Base-by-base conservation (phyloP, 345 rosid genomes). In the Garcia nutans region DNA sequence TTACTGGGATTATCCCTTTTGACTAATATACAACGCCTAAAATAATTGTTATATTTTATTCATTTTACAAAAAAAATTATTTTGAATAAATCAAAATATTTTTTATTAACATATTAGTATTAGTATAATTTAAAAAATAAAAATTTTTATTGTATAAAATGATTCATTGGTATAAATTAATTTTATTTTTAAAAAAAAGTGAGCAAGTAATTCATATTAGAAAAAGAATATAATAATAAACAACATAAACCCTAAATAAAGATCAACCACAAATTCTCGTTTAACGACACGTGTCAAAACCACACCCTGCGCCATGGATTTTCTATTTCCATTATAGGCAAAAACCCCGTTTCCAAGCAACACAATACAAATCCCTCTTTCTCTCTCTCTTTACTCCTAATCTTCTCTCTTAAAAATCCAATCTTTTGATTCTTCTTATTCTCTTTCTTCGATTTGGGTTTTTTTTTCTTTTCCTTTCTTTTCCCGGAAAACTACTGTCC, bases 161-260 rank as follows among this genome's bases (percentile, higher is more conserved):
- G 31, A 28, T 28, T 28, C 2, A 28, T 28, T 28, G 31, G 31
- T 28, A 28, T 28, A 28, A 28, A 28, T 28, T 28, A 28, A 28
- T 28, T 28, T 28, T 28, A 1, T 28, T 28, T n/a, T n/a, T n/a
- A n/a, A n/a, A n/a, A n/a, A n/a, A 28, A 28, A 28, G 31, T 28
- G 31, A 28, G 2, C 31, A 28, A 28, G 31, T 28, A 28, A 28
- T 37, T 37, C 41, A 5, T 37, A 37, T 37, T 6, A 37, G 5
- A 4, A 41, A 76, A 70, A 59, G 68, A n/a, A 9, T 23, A 22
- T 6, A n/a, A n/a, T n/a, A n/a, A n/a, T n/a, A n/a, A n/a, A n/a
- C n/a, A n/a, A 52, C 65, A 68, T 74, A 77, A 83, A 83, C 84
- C 86, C 86, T 83, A 83, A 70, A n/a, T 83, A 83, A 33, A 55